Conservation (phyloP, 176 grass and related monocot species). For the Tillandsia fasciculata region DNA sequence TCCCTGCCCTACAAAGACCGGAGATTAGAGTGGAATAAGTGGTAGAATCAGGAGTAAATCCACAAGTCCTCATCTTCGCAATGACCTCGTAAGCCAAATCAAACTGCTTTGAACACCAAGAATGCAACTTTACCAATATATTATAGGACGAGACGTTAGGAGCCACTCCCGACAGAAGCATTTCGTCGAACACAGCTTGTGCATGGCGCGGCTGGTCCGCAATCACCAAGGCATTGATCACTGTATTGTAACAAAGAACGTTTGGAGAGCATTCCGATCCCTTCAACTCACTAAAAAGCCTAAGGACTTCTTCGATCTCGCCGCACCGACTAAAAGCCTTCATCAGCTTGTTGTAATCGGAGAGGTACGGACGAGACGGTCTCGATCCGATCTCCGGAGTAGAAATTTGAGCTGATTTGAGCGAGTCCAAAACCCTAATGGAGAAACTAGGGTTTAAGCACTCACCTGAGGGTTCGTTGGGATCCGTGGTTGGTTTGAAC, state of each 20-base stretch:
- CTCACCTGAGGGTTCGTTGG: neutral
- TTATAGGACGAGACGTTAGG: slow-evolving; percentile 50
- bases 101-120: slow-evolving; percentile 34
- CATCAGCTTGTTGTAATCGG: slow-evolving; percentile 51
- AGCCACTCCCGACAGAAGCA: slow-evolving; percentile 29
- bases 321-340: slow-evolving; percentile 38
- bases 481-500: slow-evolving; percentile 2
- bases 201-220: slow-evolving; percentile 33
- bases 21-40: slow-evolving; percentile 62
- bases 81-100: slow-evolving; percentile 38
- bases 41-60: slow-evolving; percentile 35
- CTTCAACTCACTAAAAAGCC: slow-evolving; percentile 51
- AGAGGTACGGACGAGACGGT: neutral
- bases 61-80: slow-evolving; percentile 18
- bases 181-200: slow-evolving; percentile 27
- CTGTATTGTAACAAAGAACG: slow-evolving; percentile 80
- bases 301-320: slow-evolving; percentile 34
- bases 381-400: slow-evolving; percentile 3
- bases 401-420: slow-evolving; percentile 1
- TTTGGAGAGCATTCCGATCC: slow-evolving; percentile 6
- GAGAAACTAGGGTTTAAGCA: neutral
- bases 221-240: slow-evolving; percentile 57
- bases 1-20: slow-evolving; percentile 45
- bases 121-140: slow-evolving; percentile 57
- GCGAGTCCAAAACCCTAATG: neutral